phyloP scores from a whole-genome alignment of 257 asterid genomes.

The Gentiana dahurica region DNA sequence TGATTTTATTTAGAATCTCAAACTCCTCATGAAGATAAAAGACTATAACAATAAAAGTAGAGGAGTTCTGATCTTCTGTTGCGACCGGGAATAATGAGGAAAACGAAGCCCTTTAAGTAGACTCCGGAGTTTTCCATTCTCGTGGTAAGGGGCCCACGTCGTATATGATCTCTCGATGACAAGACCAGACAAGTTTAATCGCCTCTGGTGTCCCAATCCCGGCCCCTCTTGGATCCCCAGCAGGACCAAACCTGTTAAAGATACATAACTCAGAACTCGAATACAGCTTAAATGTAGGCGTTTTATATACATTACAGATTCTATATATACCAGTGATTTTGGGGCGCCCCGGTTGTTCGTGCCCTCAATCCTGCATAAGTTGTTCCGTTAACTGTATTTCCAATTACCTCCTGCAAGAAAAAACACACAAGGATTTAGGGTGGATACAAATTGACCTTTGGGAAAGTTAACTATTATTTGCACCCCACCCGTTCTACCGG shows the following conservation, averaged over 20 bases:
- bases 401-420: slow-evolving; percentile 60
- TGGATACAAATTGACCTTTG: too few relatives aligned
- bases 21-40: too few relatives aligned
- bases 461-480: too few relatives aligned
- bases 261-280: not conserved
- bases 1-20: not conserved
- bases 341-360: slow-evolving; percentile 94
- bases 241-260: slow-evolving; percentile 66
- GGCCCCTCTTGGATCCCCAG: slow-evolving; percentile 88
- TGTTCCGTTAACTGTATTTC: slow-evolving; percentile 89
- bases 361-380: slow-evolving; percentile 89
- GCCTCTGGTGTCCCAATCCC: slow-evolving; percentile 96
- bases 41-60: too few relatives aligned
- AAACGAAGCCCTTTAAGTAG: slow-evolving; percentile 21
- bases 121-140: slow-evolving; percentile 42
- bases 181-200: slow-evolving; percentile 85
- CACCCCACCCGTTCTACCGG: too few relatives aligned
- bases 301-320: not conserved
- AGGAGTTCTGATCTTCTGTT: too few relatives aligned
- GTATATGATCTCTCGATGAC: slow-evolving; percentile 75
- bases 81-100: too few relatives aligned
- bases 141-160: slow-evolving; percentile 67
- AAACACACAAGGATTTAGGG: not conserved
- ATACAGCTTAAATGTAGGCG: not conserved
- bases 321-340: slow-evolving; percentile 73